Evolutionary conservation across 108 stramenopile species (phyloP), one percentile per base, ranked within the genome.

Genomic region (Craspedostauros australis): DNA sequence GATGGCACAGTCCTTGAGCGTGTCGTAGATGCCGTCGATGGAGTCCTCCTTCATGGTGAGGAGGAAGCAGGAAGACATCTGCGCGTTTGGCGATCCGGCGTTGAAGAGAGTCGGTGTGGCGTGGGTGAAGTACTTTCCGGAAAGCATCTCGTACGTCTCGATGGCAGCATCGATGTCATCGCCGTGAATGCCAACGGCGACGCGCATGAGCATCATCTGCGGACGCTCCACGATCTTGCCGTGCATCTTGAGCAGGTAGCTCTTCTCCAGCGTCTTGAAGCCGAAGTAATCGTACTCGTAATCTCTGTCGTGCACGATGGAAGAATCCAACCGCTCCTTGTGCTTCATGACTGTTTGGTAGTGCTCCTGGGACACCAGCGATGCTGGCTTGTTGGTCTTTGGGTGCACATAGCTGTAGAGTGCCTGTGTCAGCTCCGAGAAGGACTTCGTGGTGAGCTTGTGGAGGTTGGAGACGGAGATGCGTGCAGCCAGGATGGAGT

Each of bases 21-120:
- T 98, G 73, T 97, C 95, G 73, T 97, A 99, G 60, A 99, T 99
- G 1, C 99, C 99, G 50, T 92, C 93, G 68, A 99, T 99, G 57
- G 86, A 88, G 69, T 99, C 97, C 11, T 79, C 95, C 84, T 96
- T 97, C 89, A 93, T 95, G 44, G 80, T 70, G 34, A 97, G 64
- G 23, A 99, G 72, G 68, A 98, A 98, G 73, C 99, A 99, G 20
- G 86, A 86, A 37, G 90, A 93, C 96, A 99, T 91, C 80, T 99
- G 99, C 7, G 99, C 91, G 44, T 80, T 88, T 53, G 76, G 81
- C 23, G 97, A 95, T 5, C 97, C 99, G 18, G 96, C 96, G 70
- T 99, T 96, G 75, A 96, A 99, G 19, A 99, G 75, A 2, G 99
- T 99, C 12, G 99, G 99, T 18, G 96, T 96, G 37, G 99, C 99